These are phyloP conservation scores for Solanum pinnatisectum DNA, from an alignment of 257 asterid species.

Conservation along the genomic window DNA sequence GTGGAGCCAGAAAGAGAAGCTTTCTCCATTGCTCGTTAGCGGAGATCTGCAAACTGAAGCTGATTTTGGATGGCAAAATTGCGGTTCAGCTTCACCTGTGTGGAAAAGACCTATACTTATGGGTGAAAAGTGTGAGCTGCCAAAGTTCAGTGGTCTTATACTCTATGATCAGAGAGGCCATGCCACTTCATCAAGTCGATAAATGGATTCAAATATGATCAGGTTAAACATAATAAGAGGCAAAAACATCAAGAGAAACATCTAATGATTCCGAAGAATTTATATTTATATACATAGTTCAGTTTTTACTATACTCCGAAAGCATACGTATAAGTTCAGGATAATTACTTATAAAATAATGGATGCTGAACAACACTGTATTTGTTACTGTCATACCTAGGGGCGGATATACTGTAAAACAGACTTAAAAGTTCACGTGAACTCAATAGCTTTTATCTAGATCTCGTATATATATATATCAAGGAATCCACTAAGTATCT, in stretches of 20 bases:
- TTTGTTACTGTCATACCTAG: not conserved
- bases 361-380: not conserved
- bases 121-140: constrained; percentile 86
- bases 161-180: constrained; percentile 63
- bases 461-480: not conserved
- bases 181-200: constrained; percentile 31
- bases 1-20: constrained; percentile 49
- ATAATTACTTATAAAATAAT: not conserved
- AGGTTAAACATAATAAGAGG: not conserved
- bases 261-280: not conserved
- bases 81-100: constrained; percentile 50
- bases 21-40: constrained; percentile 23
- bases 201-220: not conserved
- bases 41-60: constrained; percentile 6
- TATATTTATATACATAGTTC: not conserved
- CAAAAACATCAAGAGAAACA: not conserved
- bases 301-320: not conserved
- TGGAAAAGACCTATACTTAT: constrained; percentile 84
- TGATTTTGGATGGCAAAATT: constrained; percentile 36
- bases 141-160: constrained; percentile 79
- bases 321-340: not conserved
- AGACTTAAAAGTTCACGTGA: not conserved
- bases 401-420: not conserved
- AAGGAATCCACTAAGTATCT: not conserved
- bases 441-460: not conserved